These are phyloP conservation scores for Gossypium longicalyx DNA, from an alignment of 345 rosid genomes.

Conservation along the genomic window DNA sequence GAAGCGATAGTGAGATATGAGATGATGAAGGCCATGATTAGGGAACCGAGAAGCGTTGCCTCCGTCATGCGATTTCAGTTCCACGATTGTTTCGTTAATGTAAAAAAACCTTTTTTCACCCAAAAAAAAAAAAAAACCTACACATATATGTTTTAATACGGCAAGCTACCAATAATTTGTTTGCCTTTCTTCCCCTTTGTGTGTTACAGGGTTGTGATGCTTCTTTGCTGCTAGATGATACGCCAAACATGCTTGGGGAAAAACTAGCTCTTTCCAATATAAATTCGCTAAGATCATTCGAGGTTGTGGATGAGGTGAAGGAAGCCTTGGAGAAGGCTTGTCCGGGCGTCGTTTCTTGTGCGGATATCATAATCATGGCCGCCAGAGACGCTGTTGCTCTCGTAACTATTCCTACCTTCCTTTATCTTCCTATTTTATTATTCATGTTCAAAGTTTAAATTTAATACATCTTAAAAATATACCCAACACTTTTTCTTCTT, in stretches of 20 bases:
- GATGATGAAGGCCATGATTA: conserved; percentile 54
- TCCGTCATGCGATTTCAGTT: conserved; percentile 96
- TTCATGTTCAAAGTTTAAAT: too few species aligned
- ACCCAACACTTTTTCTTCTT: neutral
- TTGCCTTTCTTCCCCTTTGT: neutral
- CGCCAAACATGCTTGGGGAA: conserved; percentile 71
- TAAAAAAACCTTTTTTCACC: conserved; percentile 18
- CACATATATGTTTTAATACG: neutral
- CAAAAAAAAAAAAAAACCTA: too few species aligned
- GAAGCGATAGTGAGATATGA: conserved; percentile 54
- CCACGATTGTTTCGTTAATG: conserved; percentile 95
- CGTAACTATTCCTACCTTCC: conserved; percentile 30
- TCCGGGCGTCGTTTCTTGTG: conserved; percentile 81
- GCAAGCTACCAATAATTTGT: neutral
- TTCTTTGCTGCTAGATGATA: conserved; percentile 79
- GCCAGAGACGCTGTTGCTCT: conserved; percentile 84
- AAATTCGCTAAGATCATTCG: conserved; percentile 72
- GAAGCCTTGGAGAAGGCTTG: conserved; percentile 68
- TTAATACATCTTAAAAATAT: too few species aligned
- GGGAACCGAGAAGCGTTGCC: conserved; percentile 76
- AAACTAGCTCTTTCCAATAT: conserved; percentile 78
- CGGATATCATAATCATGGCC: conserved; percentile 86
- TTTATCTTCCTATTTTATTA: too few species aligned
- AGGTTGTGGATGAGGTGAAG: conserved; percentile 69
- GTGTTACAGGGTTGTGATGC: conserved; percentile 71